Base-by-base conservation (phyloP, 345 rosid species). In the Arabidopsis thaliana region DNA sequence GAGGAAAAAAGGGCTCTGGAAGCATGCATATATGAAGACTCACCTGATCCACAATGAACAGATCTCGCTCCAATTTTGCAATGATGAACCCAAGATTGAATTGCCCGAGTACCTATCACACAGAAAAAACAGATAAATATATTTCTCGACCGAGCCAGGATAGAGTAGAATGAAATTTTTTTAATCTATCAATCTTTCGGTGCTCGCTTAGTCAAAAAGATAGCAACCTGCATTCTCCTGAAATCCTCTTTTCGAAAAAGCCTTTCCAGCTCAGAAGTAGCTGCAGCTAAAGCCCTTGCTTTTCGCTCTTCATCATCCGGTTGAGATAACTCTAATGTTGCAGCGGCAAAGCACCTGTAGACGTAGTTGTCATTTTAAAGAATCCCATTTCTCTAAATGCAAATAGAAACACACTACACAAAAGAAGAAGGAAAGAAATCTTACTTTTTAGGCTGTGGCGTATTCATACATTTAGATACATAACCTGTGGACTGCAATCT, bases 31-130 rank as follows among this genome's bases (percentile, higher is more conserved):
- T 41, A 64, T 24, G 30, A 71, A 67, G 73, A 57, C 65, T 76
- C 79, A 92, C 99, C 94, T 92, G 99, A 87, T 95, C 99, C 83
- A 95, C 97, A 16, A 95, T 90, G 81, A 95, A 95, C 66, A 95
- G 79, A 86, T 95, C 99, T 82, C 78, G 80, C 75, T 88, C 97
- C 80, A 92, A 70, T 85, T 88, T 95, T 46, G 93, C 98, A 80
- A 95, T 83, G 81, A 92, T 95, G 79, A 95, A 95, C 44, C 99
- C 99, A 79, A 90, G 97, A 83, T 95, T 95, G 81, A 95, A 95
- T 71, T 95, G 99, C 33, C 99, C 99, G 53, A 95, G 82, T 60
- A 95, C 99, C 99, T 92, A 70, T 6, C 46, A 59, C 70, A 24
- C 58, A 44, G 33, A 25, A 1, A 61, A 42, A 4, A 50, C 41